A percentile compares a stretch with the other conserved stretches of the same genome.
Evolutionary conservation across 2,329 filamentous ascomycete genomes (phyloP).

Genomic region (Colletotrichum godetiae): DNA sequence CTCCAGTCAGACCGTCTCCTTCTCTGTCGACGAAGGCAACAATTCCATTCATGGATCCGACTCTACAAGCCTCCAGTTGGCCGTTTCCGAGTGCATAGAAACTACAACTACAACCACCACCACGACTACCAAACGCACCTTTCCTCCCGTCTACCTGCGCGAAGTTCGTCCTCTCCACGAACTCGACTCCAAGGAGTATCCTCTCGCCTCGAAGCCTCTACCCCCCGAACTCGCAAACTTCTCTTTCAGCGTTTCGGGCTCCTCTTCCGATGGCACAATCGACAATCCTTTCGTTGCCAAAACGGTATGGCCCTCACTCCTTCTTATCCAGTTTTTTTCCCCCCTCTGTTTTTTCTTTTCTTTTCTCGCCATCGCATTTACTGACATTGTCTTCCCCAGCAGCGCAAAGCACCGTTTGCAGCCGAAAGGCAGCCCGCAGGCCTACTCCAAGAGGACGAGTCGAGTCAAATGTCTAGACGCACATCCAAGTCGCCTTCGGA

Average conservation of each 20-base stretch:
- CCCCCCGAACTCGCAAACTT: constrained; percentile 83
- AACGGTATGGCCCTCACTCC: constrained; percentile 9
- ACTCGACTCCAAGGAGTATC: constrained; percentile 90
- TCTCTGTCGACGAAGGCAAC: constrained; percentile 56
- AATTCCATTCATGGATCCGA: constrained; percentile 45
- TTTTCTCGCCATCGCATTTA: neutral
- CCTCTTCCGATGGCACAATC: constrained; percentile 40
- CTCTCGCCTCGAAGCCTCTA: constrained; percentile 84
- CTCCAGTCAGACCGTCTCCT: constrained; percentile 56
- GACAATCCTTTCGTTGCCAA: constrained; percentile 20
- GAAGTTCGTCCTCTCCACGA: constrained; percentile 76
- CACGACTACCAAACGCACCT: constrained; percentile 86
- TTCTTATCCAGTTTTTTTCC: neutral
- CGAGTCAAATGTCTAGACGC: constrained; percentile 42
- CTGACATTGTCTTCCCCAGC: constrained; percentile 5
- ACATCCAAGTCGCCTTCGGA: constrained; percentile 41
- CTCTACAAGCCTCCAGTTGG: constrained; percentile 60
- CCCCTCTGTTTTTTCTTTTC: neutral
- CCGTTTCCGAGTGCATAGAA: constrained; percentile 73
- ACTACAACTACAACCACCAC: constrained; percentile 87
- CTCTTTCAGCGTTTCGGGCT: constrained; percentile 75
- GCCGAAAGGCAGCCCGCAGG: constrained; percentile 23
- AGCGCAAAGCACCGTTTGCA: constrained; percentile 30
- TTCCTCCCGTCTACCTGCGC: constrained; percentile 85
- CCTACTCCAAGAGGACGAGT: constrained; percentile 41